A percentile compares a stretch with the other conserved stretches of the same genome.
These are phyloP conservation scores for Cardamine occulta DNA, from an alignment of 345 rosid genomes.

Conservation along the genomic window DNA sequence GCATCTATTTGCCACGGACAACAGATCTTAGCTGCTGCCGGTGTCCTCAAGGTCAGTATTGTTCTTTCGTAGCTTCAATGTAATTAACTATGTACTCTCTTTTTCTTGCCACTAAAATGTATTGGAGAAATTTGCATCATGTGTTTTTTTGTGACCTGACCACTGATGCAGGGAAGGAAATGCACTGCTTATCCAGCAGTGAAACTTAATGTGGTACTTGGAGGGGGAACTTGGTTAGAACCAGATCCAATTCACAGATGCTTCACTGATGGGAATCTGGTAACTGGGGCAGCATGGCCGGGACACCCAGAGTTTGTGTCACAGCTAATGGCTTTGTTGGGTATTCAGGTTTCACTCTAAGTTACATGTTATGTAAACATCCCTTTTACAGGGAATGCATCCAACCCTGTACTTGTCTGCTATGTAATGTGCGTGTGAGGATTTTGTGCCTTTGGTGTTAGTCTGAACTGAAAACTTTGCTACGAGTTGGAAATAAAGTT, in stretches of 20 bases:
- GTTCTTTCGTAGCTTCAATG: not conserved
- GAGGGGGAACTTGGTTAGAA: constrained; percentile 86
- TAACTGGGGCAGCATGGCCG: constrained; percentile 94
- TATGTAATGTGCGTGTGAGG: not conserved
- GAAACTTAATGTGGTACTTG: constrained; percentile 74
- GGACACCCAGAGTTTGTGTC: constrained; percentile 87
- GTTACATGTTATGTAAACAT: too few species aligned
- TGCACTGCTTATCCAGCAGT: constrained; percentile 95
- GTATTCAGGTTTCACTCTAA: constrained; percentile 63
- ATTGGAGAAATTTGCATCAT: not conserved
- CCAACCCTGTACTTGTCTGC: too few species aligned
- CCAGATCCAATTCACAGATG: constrained; percentile 80
- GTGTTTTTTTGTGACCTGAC: too few species aligned
- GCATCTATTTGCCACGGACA: constrained; percentile 96
- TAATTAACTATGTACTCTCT: not conserved
- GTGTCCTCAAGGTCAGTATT: constrained; percentile 72
- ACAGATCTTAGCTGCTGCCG: constrained; percentile 94
- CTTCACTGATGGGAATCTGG: constrained; percentile 84
- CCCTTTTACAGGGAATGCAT: not conserved
- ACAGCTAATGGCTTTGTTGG: constrained; percentile 73
- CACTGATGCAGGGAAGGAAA: constrained; percentile 66
- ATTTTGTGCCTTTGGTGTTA: constrained; percentile 19
- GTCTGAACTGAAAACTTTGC: constrained; percentile 8
- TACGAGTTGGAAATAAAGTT: not conserved
- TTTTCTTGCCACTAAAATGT: not conserved